Base-by-base conservation (phyloP, 2,329 filamentous ascomycete genomes). In the Seiridium cupressi region DNA sequence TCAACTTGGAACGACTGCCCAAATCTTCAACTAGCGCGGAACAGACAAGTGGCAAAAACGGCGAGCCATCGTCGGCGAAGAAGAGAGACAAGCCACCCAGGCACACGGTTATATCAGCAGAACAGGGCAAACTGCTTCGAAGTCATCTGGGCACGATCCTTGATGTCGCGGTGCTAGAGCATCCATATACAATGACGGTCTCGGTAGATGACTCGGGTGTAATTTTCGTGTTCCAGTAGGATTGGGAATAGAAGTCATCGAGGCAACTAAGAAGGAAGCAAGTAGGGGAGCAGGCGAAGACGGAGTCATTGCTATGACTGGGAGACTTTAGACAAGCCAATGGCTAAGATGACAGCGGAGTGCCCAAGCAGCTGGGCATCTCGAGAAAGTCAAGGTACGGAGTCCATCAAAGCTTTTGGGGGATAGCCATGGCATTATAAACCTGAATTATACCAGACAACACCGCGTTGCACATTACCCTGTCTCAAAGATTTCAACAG, bases 131-230 rank as follows among this genome's bases (percentile, higher is more conserved):
- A 74, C 74, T 99, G 66, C 77, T 98, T 60, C 90, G 88, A 72
- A 92, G 89, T 61, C 95, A 99, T 76, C 75, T 97, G 68, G 95
- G 99, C 76, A 88, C 88, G 3, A 88, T 99, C 61, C 84, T 91
- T 69, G 94, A 98, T 76, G 88, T 97, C 66, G 90, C 90, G n/a
- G 78, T 98, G 70, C 75, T 99, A 66, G 92, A 97, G 78, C 82
- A 86, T 64, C 95, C 95, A 32, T 97, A 96, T 74, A 90, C 90
- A 4, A 97, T 98, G 92, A 90, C 93, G 40, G 82, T 98, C 55
- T 96, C 91, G 65, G 93, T 90, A 58, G 95, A 99, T 79, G 83
- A 94, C 67, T 91, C 89, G 44, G 95, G 95, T 0, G 89, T 94
- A 72, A 87, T 98, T 51, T 96, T 95, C 81, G 88, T 97, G 57